phyloP scores from a whole-genome alignment of 2,329 filamentous ascomycete genomes.

The Colletotrichum euphorbiae region DNA sequence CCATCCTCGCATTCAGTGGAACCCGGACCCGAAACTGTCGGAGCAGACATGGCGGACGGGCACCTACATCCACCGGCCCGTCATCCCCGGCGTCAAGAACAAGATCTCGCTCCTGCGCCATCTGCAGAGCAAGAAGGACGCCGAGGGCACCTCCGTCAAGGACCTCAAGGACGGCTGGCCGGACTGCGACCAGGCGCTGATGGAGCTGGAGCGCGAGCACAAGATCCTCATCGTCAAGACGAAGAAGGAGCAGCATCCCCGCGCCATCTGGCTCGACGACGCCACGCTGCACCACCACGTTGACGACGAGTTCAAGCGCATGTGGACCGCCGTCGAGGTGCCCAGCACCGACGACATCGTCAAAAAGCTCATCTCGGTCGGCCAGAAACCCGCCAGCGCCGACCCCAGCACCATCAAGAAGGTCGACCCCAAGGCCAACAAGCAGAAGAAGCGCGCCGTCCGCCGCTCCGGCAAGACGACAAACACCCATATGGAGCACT shows the following conservation, averaged over 20 bases:
- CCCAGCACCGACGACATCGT: conserved; percentile 82
- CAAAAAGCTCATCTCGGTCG: conserved; percentile 79
- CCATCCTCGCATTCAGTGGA: conserved; percentile 70
- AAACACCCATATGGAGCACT: conserved; percentile 86
- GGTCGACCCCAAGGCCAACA: conserved; percentile 71
- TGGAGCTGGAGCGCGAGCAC: conserved; percentile 80
- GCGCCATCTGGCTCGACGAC: conserved; percentile 91
- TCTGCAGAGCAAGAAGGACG: conserved; percentile 84
- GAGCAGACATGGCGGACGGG: conserved; percentile 75
- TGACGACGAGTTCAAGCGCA: conserved; percentile 83
- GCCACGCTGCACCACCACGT: conserved; percentile 79
- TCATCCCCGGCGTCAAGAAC: conserved; percentile 82
- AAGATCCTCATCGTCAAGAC: conserved; percentile 87
- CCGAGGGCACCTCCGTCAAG: conserved; percentile 84
- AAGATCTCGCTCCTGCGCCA: conserved; percentile 82
- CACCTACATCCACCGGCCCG: conserved; percentile 85
- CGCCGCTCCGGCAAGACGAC: conserved; percentile 83
- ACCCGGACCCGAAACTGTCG: conserved; percentile 68
- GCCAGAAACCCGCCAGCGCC: conserved; percentile 86
- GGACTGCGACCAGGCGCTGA: conserved; percentile 82
- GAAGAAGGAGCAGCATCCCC: conserved; percentile 90
- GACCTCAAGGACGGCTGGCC: conserved; percentile 97
- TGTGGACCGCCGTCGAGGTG: conserved; percentile 85
- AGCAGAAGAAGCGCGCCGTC: conserved; percentile 75
- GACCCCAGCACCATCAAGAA: conserved; percentile 71